These are phyloP conservation scores for Yamadazyma conglobata DNA, from an alignment of 1,139 yeast species.

Conservation along the genomic window DNA sequence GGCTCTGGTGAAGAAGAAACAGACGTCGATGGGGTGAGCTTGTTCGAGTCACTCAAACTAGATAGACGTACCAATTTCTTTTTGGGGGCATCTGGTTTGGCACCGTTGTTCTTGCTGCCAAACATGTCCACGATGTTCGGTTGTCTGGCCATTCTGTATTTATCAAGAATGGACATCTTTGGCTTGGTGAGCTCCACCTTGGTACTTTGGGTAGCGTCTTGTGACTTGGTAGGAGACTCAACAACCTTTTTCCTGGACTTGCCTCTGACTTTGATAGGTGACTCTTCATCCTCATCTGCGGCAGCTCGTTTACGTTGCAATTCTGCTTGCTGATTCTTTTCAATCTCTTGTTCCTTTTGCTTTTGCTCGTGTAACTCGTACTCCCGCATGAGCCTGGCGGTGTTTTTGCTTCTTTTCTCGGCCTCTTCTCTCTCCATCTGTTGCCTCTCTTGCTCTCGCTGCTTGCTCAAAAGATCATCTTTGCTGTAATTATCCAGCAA, in stretches of 20 bases:
- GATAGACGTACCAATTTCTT: slow-evolving; percentile 38
- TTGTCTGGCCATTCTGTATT: slow-evolving; percentile 36
- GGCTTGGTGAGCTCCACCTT: slow-evolving; percentile 57
- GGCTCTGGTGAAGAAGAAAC: slow-evolving; percentile 8
- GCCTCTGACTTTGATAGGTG: slow-evolving; percentile 35
- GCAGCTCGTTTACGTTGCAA: slow-evolving; percentile 6
- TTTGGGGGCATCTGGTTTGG: slow-evolving; percentile 19
- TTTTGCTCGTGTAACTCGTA: slow-evolving; percentile 11
- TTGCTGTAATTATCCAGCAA: slow-evolving; percentile 36
- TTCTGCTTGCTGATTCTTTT: slow-evolving; percentile 7
- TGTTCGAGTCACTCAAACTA: slow-evolving; percentile 12
- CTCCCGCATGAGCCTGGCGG: slow-evolving; percentile 14
- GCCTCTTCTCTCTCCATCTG: slow-evolving; percentile 18
- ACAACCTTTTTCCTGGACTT: slow-evolving; percentile 27
- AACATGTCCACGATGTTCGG: slow-evolving; percentile 24
- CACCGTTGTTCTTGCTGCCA: slow-evolving; percentile 11
- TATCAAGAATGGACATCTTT: slow-evolving; percentile 51
- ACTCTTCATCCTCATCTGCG: slow-evolving; percentile 14
- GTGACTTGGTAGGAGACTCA: slow-evolving; percentile 19
- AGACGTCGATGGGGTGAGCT: slow-evolving; percentile 14
- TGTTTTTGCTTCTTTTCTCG: slow-evolving; percentile 12
- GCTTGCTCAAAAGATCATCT: slow-evolving; percentile 26
- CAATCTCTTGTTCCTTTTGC: slow-evolving; percentile 8
- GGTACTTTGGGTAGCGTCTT: slow-evolving; percentile 27
- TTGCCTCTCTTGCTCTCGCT: slow-evolving; percentile 19